Percentiles rank a stretch among this genome's conserved stretches.
Evolutionary conservation across 192 early-diverging fungal species (phyloP).

Genomic region (Coemansia erecta): DNA sequence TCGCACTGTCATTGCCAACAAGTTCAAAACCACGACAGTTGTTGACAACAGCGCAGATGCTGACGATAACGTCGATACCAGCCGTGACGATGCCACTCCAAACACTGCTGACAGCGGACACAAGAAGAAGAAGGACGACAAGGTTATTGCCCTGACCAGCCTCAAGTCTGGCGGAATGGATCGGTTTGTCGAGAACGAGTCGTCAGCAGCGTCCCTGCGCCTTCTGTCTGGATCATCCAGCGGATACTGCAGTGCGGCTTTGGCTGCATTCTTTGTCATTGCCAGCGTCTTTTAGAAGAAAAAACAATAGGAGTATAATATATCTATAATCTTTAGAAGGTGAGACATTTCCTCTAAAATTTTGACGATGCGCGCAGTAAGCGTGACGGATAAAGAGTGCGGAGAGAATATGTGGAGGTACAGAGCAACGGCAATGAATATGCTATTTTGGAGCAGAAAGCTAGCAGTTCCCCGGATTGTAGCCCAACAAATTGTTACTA

Average conservation of each 20-base stretch:
- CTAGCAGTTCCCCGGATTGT: no score
- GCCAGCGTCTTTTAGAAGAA: conserved; percentile 1
- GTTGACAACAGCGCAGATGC: not conserved
- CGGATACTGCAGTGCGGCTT: conserved; percentile 2
- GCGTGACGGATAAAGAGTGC: no score
- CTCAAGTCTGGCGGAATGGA: conserved; percentile 8
- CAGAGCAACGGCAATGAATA: no score
- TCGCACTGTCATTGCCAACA: conserved; percentile 5
- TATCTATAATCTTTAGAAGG: not conserved
- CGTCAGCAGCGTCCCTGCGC: not conserved
- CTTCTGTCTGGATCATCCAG: no score
- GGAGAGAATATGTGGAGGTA: no score
- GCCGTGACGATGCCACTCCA: not conserved
- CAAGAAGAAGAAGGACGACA: conserved; percentile 5
- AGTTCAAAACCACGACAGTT: not conserved
- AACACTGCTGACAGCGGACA: not conserved
- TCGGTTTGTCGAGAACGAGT: conserved; percentile 12
- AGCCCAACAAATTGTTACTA: no score
- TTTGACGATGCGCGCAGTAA: not conserved
- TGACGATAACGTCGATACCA: not conserved
- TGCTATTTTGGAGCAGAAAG: no score
- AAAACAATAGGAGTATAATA: not conserved
- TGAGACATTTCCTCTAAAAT: conserved; percentile 1
- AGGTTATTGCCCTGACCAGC: conserved; percentile 1
- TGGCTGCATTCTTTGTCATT: conserved; percentile 6